These are phyloP conservation scores for Neofusicoccum sp. DNA, from an alignment of 2,329 filamentous ascomycete genomes.

Conservation along the genomic window DNA sequence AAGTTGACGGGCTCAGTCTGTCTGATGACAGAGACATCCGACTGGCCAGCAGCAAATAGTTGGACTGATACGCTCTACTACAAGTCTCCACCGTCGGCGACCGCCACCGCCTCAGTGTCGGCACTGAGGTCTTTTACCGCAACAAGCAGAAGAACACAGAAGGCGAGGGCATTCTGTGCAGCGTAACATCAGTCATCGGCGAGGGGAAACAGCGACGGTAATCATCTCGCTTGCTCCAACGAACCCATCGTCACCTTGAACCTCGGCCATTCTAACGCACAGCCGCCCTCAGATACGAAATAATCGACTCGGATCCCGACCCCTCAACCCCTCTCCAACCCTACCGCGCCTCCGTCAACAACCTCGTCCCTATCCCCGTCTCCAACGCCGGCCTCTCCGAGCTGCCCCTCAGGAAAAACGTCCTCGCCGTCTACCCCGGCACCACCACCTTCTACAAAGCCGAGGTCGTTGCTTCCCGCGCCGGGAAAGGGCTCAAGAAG, in stretches of 20 bases:
- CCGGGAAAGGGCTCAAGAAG: constrained; percentile 36
- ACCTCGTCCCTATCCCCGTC: constrained; percentile 47
- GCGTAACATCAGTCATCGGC: constrained; percentile 54
- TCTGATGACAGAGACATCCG: constrained; percentile 12
- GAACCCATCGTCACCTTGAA: neutral
- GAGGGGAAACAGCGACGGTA: constrained; percentile 54
- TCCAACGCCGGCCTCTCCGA: constrained; percentile 46
- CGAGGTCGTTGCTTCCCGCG: constrained; percentile 50
- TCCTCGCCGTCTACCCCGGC: constrained; percentile 54
- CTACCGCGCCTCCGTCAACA: constrained; percentile 50
- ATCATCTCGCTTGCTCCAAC: too few relatives aligned
- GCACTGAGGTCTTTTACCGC: constrained; percentile 55
- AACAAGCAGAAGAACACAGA: constrained; percentile 46
- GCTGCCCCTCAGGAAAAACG: constrained; percentile 45
- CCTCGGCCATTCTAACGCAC: too few relatives aligned
- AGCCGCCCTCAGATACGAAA: constrained; percentile 44
- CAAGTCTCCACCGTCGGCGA: constrained; percentile 20
- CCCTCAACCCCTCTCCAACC: constrained; percentile 41
- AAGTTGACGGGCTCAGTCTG: constrained; percentile 24
- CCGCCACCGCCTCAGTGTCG: constrained; percentile 38
- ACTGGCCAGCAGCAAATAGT: constrained; percentile 24
- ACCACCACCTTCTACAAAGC: constrained; percentile 59
- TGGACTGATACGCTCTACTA: constrained; percentile 19
- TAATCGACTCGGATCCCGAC: constrained; percentile 53
- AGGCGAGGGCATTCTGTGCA: constrained; percentile 56